Conservation (phyloP, 2,329 filamentous ascomycete species). For the Xylariales sp. region DNA sequence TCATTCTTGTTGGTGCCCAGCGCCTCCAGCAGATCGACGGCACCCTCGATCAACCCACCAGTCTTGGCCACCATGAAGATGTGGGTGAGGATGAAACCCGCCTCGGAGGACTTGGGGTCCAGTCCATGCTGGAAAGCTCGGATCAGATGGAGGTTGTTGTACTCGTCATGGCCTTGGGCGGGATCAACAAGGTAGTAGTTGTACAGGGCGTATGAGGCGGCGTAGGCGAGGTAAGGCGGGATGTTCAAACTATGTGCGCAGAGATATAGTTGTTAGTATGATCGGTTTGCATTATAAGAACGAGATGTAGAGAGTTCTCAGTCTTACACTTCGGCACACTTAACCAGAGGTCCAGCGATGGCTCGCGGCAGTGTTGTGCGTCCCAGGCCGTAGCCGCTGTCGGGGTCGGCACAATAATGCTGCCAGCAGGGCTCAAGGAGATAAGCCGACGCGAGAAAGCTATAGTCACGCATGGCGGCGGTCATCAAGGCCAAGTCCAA, state of each 20-base stretch:
- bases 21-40: slow-evolving; percentile 56
- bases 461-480: slow-evolving; percentile 86
- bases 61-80: slow-evolving; percentile 93
- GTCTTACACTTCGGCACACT: slow-evolving; percentile 79
- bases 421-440: slow-evolving; percentile 88
- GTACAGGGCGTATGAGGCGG: slow-evolving; percentile 63
- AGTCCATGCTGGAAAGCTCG: slow-evolving; percentile 89
- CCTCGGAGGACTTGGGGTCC: slow-evolving; percentile 82
- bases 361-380: too few relatives aligned
- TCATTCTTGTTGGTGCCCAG: slow-evolving; percentile 51
- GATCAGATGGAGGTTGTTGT: slow-evolving; percentile 73
- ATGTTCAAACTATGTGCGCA: slow-evolving; percentile 75
- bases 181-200: slow-evolving; percentile 62
- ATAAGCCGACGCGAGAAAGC: slow-evolving; percentile 85
- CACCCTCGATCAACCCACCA: slow-evolving; percentile 69
- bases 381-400: too few relatives aligned
- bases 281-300: neutral
- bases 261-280: slow-evolving; percentile 60
- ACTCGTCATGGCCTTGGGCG: slow-evolving; percentile 50
- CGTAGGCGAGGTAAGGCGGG: slow-evolving; percentile 87
- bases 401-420: too few relatives aligned
- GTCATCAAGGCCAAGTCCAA: slow-evolving; percentile 76
- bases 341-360: slow-evolving; percentile 76
- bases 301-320: slow-evolving; percentile 1
- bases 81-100: slow-evolving; percentile 93